A percentile compares a stretch with the other conserved stretches of the same genome.
phyloP scores from a whole-genome alignment of 306 rosid genomes.

The Gastrolobium bilobum region DNA sequence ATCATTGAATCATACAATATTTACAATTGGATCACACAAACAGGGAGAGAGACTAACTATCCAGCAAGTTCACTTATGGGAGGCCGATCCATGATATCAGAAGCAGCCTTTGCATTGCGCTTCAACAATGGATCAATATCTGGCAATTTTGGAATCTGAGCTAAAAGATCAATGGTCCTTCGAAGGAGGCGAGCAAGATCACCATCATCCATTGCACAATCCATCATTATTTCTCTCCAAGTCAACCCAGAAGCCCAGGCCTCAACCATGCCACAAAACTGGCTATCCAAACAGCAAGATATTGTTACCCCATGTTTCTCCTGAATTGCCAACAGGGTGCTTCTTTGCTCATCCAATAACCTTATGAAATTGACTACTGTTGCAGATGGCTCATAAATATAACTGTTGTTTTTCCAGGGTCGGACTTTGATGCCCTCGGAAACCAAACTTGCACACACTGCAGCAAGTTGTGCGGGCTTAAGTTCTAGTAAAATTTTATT shows the following conservation, averaged over 20 bases:
- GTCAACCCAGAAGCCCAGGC: constrained; percentile 99
- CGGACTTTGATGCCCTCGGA: constrained; percentile 93
- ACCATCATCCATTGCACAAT: constrained; percentile 98
- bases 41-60: constrained; percentile 42
- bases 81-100: constrained; percentile 91
- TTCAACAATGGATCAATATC: constrained; percentile 82
- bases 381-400: constrained; percentile 76
- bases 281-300: constrained; percentile 80
- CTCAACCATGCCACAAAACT: constrained; percentile 96
- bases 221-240: constrained; percentile 98
- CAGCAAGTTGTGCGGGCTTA: constrained; percentile 92
- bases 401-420: constrained; percentile 81
- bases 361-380: constrained; percentile 60
- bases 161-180: constrained; percentile 84
- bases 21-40: constrained; percentile 41
- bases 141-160: constrained; percentile 91
- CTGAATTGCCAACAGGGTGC: constrained; percentile 64
- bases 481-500: constrained; percentile 73
- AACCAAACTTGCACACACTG: constrained; percentile 79
- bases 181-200: constrained; percentile 95
- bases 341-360: constrained; percentile 76
- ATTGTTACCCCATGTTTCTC: constrained; percentile 81
- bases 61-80: constrained; percentile 95
- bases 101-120: constrained; percentile 79
- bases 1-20: constrained; percentile 40